phyloP scores from a whole-genome alignment of 805 yeast species.

The Hanseniaspora vineae region DNA sequence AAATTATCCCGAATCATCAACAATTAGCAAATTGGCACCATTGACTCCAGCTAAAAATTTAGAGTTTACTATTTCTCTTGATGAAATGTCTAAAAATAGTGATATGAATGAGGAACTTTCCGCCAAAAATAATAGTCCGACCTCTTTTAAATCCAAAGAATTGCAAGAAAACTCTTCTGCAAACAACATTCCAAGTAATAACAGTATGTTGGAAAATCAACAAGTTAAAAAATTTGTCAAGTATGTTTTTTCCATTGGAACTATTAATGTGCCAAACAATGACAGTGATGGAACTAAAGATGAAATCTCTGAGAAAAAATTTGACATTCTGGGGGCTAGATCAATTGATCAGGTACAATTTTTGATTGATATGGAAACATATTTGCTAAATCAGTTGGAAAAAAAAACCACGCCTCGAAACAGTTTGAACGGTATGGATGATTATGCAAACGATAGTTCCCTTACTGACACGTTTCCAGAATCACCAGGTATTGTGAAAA shows the following conservation, averaged over 20 bases:
- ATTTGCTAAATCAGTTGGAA: slow-evolving; percentile 11
- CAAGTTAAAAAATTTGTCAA: slow-evolving; percentile 25
- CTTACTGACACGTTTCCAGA: not conserved
- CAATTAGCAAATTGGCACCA: slow-evolving; percentile 36
- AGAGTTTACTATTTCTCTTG: slow-evolving; percentile 24
- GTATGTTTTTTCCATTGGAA: slow-evolving; percentile 25
- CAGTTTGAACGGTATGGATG: not conserved
- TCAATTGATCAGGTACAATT: slow-evolving; percentile 56
- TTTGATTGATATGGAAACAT: slow-evolving; percentile 34
- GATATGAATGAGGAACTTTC: not conserved
- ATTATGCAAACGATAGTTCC: slow-evolving; percentile 1
- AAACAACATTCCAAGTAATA: not conserved
- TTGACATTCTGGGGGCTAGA: slow-evolving; percentile 58
- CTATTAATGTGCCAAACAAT: slow-evolving; percentile 13
- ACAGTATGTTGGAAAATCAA: not conserved
- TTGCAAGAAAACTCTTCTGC: not conserved
- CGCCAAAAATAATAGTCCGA: not conserved
- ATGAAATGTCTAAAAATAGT: slow-evolving; percentile 10
- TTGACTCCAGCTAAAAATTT: slow-evolving; percentile 58
- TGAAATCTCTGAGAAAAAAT: slow-evolving; percentile 17
- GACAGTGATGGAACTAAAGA: not conserved
- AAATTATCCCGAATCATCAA: slow-evolving; percentile 35
- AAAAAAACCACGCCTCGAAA: not conserved
- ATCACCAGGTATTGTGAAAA: not conserved
- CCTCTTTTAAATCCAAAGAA: no score